These are phyloP conservation scores for Aegilops tauschii DNA, from an alignment of 176 grass and related monocot species.

Conservation along the genomic window DNA sequence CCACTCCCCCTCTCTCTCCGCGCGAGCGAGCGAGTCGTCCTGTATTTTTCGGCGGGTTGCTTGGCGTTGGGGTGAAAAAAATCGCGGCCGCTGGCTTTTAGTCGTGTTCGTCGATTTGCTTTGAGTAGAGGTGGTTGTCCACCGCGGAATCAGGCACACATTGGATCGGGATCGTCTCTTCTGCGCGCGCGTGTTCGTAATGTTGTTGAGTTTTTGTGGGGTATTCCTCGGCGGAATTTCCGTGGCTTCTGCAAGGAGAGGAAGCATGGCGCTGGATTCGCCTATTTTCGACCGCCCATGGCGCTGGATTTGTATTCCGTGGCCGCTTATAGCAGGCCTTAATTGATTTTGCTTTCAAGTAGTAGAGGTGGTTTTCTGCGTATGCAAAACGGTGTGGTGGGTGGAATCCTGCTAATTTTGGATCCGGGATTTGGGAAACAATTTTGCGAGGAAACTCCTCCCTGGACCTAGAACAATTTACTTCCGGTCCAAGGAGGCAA, in stretches of 20 bases:
- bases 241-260: background rate
- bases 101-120: background rate
- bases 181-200: background rate
- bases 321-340: background rate
- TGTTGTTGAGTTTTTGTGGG: background rate
- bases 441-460: background rate
- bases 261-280: slow-evolving; percentile 7
- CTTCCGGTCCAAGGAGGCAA: background rate
- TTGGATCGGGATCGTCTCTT: background rate
- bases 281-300: background rate
- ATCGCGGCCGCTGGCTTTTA: background rate
- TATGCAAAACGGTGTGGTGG: background rate
- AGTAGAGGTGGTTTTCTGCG: background rate
- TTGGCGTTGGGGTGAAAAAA: background rate
- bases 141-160: background rate
- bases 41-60: background rate
- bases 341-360: background rate
- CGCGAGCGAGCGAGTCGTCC: background rate
- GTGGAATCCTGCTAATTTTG: background rate
- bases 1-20: background rate
- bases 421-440: background rate
- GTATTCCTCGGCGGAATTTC: background rate
- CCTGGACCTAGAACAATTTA: background rate
- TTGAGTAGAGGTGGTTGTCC: background rate
- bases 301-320: background rate